A percentile compares a stretch with the other conserved stretches of the same genome.
phyloP scores from a whole-genome alignment of 768 basidiomycete genomes.

The Suillus americanus region DNA sequence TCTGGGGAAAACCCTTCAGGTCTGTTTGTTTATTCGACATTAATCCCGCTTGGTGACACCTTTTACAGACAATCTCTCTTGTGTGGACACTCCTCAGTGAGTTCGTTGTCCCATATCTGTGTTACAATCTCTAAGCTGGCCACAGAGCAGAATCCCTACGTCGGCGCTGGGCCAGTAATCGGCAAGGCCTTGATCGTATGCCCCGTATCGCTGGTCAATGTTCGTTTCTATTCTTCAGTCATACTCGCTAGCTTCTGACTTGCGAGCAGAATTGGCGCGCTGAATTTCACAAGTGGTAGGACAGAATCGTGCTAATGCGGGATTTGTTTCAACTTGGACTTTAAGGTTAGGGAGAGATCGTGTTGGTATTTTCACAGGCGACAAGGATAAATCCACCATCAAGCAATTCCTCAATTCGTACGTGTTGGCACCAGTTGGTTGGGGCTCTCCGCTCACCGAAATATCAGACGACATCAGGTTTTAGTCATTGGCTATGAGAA shows the following conservation, averaged over 20 bases:
- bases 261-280: slow-evolving; percentile 83
- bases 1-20: slow-evolving; percentile 94
- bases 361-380: slow-evolving; percentile 57
- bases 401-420: slow-evolving; percentile 77
- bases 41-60: slow-evolving; percentile 11
- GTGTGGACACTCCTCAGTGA: slow-evolving; percentile 90
- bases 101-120: slow-evolving; percentile 23
- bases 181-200: slow-evolving; percentile 91
- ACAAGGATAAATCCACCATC: slow-evolving; percentile 54
- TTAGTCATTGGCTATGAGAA: slow-evolving; percentile 95
- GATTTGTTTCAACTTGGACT: slow-evolving; percentile 3
- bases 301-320: slow-evolving; percentile 20
- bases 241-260: slow-evolving; percentile 1
- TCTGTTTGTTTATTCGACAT: slow-evolving; percentile 19
- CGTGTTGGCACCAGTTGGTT: slow-evolving; percentile 23
- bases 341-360: slow-evolving; percentile 55
- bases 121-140: neutral
- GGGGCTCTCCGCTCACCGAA: slow-evolving; percentile 1
- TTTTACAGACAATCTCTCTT: slow-evolving; percentile 77
- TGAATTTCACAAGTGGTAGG: slow-evolving; percentile 94
- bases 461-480: slow-evolving; percentile 71
- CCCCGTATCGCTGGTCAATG: slow-evolving; percentile 86
- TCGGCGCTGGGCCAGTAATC: slow-evolving; percentile 50
- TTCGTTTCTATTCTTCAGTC: slow-evolving; percentile 35
- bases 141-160: slow-evolving; percentile 83